These are phyloP conservation scores for Alternaria arborescens DNA, from an alignment of 2,329 filamentous ascomycete genomes.

Conservation along the genomic window DNA sequence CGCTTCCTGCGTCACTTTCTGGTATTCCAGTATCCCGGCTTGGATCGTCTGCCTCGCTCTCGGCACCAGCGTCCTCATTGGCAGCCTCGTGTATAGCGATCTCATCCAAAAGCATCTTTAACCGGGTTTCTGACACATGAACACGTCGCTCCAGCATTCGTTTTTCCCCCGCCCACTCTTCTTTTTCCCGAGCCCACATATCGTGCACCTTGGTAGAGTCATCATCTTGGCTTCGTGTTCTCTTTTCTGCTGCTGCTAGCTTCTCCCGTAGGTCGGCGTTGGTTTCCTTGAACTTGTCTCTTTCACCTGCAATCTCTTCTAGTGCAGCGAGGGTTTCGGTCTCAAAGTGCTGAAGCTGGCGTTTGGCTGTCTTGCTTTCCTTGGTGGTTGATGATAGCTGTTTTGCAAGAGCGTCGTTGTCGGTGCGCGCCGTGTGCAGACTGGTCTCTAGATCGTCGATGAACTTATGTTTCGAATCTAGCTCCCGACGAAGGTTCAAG, in stretches of 20 bases:
- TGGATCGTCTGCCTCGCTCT: constrained; percentile 69
- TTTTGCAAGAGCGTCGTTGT: constrained; percentile 75
- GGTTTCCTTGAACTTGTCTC: constrained; percentile 81
- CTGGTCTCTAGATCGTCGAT: constrained; percentile 85
- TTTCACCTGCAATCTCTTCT: constrained; percentile 81
- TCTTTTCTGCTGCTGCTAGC: constrained; percentile 80
- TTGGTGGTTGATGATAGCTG: constrained; percentile 71
- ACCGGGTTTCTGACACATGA: constrained; percentile 86
- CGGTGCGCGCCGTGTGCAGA: constrained; percentile 74
- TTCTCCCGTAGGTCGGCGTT: constrained; percentile 77
- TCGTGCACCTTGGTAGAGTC: constrained; percentile 80
- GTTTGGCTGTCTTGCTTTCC: constrained; percentile 81
- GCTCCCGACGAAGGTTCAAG: constrained; percentile 81
- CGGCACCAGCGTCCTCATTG: constrained; percentile 50
- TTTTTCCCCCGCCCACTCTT: constrained; percentile 83
- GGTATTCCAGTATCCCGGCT: constrained; percentile 66
- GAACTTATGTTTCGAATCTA: constrained; percentile 86
- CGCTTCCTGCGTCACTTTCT: constrained; percentile 74
- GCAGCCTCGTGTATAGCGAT: constrained; percentile 73
- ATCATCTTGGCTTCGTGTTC: constrained; percentile 79
- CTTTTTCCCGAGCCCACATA: constrained; percentile 84
- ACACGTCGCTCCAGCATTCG: constrained; percentile 83
- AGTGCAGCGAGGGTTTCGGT: constrained; percentile 87
- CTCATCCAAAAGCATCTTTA: constrained; percentile 87
- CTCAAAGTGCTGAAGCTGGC: constrained; percentile 86